These are phyloP conservation scores for Ustilago trichophora DNA, from an alignment of 1,284 basidiomycete species.

Conservation along the genomic window DNA sequence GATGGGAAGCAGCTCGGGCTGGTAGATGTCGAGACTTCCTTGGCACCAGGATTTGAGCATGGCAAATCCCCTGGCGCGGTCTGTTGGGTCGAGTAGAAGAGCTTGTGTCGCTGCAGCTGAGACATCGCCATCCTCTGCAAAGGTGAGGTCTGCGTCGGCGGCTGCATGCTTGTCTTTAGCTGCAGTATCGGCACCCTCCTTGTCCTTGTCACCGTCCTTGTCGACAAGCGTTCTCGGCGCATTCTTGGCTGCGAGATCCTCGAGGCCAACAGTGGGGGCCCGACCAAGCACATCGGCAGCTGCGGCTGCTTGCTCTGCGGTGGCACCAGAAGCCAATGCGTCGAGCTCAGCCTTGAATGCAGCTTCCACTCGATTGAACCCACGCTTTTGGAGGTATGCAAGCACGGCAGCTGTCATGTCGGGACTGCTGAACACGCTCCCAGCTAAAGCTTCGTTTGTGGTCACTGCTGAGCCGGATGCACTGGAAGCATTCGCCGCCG, in stretches of 20 bases:
- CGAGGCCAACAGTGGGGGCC: slow-evolving; percentile 72
- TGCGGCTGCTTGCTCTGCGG: slow-evolving; percentile 41
- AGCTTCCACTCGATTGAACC: slow-evolving; percentile 80
- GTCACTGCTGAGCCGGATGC: slow-evolving; percentile 11
- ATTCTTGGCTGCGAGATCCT: slow-evolving; percentile 67
- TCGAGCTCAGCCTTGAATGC: slow-evolving; percentile 77
- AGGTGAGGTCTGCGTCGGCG: slow-evolving; percentile 27
- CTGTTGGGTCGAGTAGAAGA: slow-evolving; percentile 83
- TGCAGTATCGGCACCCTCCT: slow-evolving; percentile 7
- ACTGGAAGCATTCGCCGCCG: slow-evolving; percentile 10
- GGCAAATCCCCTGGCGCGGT: slow-evolving; percentile 85
- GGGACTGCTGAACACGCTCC: slow-evolving; percentile 38
- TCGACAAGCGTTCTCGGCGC: slow-evolving; percentile 62
- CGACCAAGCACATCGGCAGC: slow-evolving; percentile 65
- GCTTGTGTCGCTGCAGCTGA: slow-evolving; percentile 75
- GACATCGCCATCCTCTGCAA: slow-evolving; percentile 40
- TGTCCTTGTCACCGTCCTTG: slow-evolving; percentile 53
- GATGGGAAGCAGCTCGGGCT: slow-evolving; percentile 88
- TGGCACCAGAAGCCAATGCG: slow-evolving; percentile 51
- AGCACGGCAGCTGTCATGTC: slow-evolving; percentile 47
- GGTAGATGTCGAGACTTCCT: slow-evolving; percentile 84
- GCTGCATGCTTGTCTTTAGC: slow-evolving; percentile 13
- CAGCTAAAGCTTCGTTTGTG: slow-evolving; percentile 21
- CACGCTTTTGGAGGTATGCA: slow-evolving; percentile 79
- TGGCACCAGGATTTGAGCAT: slow-evolving; percentile 94